These are phyloP conservation scores for Astrothelium subdiscretum DNA, from an alignment of 495 filamentous ascomycete genomes.

Conservation along the genomic window DNA sequence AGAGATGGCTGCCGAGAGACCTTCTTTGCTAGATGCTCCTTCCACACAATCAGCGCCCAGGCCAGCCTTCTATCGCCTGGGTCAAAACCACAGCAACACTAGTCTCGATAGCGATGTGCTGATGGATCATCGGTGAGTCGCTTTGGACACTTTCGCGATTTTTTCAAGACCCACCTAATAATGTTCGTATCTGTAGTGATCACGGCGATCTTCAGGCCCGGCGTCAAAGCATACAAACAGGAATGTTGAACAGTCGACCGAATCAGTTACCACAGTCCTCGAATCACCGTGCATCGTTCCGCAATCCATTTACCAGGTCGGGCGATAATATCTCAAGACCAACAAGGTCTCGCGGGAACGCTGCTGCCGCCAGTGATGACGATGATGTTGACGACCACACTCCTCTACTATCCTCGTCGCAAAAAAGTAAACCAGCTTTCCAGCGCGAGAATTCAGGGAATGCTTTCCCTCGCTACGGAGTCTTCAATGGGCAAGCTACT, in stretches of 20 bases:
- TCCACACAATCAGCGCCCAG: slow-evolving; percentile 21
- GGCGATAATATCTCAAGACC: slow-evolving; percentile 1
- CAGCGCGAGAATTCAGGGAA: slow-evolving; percentile 7
- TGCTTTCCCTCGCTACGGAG: slow-evolving; percentile 12
- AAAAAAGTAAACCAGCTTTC: slow-evolving; percentile 7
- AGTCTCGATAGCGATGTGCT: slow-evolving; percentile 31
- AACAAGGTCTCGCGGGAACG: background rate
- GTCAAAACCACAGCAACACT: slow-evolving; percentile 21
- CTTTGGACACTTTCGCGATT: slow-evolving; percentile 1
- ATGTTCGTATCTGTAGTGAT: background rate
- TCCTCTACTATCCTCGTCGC: slow-evolving; percentile 20
- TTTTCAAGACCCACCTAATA: slow-evolving; percentile 11
- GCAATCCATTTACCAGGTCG: background rate
- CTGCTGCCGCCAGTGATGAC: slow-evolving; percentile 13
- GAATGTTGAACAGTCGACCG: background rate
- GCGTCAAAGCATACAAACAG: slow-evolving; percentile 5
- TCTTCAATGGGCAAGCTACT: slow-evolving; percentile 12
- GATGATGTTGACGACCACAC: slow-evolving; percentile 23
- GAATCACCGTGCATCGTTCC: background rate
- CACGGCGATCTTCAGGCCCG: slow-evolving; percentile 2
- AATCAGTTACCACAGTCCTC: slow-evolving; percentile 4
- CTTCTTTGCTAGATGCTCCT: slow-evolving; percentile 23
- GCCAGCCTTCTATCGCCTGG: slow-evolving; percentile 25
- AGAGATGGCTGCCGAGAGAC: slow-evolving; percentile 15
- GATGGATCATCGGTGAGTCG: slow-evolving; percentile 24